phyloP scores from a whole-genome alignment of 2,329 filamentous ascomycete genomes.

The Aspergillus bombycis region DNA sequence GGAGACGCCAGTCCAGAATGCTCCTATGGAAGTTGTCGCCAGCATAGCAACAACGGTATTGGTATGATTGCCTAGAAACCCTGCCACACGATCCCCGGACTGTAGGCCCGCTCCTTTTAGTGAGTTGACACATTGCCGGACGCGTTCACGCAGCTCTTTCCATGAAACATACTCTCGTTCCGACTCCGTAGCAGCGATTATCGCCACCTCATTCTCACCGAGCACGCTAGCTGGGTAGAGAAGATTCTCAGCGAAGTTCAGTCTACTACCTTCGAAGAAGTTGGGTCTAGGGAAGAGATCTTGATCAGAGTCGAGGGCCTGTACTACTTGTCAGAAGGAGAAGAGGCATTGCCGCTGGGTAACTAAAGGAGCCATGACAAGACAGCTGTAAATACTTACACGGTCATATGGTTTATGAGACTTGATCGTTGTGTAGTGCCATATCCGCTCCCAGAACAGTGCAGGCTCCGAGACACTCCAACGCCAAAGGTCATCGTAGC shows the following conservation, averaged over 20 bases:
- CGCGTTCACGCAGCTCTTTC: constrained; percentile 76
- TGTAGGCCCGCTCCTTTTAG: constrained; percentile 69
- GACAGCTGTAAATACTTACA: constrained; percentile 29
- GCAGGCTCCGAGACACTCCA: constrained; percentile 82
- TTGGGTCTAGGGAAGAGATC: constrained; percentile 83
- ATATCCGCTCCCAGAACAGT: constrained; percentile 82
- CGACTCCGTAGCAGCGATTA: constrained; percentile 81
- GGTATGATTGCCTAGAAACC: constrained; percentile 86
- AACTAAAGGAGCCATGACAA: not conserved
- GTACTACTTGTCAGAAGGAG: constrained; percentile 15
- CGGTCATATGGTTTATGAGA: constrained; percentile 62
- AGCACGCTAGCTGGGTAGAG: constrained; percentile 70
- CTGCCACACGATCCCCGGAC: constrained; percentile 64
- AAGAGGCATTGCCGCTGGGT: not conserved
- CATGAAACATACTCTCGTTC: constrained; percentile 70
- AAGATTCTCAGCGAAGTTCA: constrained; percentile 96
- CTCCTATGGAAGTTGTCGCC: constrained; percentile 77
- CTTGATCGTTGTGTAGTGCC: constrained; percentile 78
- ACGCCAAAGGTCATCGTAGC: constrained; percentile 75
- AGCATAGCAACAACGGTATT: constrained; percentile 89
- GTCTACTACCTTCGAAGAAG: constrained; percentile 76
- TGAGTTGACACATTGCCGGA: constrained; percentile 71
- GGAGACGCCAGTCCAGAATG: constrained; percentile 90
- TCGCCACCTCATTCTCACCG: constrained; percentile 65
- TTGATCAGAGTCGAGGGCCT: constrained; percentile 70